phyloP scores from a whole-genome alignment of 345 rosid species.

The Bretschneidera sinensis region DNA sequence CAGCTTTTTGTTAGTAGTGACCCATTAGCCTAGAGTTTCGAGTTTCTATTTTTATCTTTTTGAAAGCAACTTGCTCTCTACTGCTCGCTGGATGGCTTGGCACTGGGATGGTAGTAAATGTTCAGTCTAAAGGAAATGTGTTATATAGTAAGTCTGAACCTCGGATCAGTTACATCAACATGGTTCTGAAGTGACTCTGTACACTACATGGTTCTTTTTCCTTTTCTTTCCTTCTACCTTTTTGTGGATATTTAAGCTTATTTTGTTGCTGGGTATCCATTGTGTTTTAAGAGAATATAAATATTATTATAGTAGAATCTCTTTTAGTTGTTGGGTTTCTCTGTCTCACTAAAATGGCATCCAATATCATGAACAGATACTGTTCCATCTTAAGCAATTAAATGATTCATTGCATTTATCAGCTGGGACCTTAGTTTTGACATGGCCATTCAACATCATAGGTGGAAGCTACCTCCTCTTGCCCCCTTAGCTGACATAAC shows the following conservation, averaged over 20 bases:
- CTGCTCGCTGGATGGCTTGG: neutral
- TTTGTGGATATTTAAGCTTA: no score
- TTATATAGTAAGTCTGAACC: neutral
- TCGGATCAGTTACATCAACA: neutral
- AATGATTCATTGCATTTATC: constrained; percentile 19
- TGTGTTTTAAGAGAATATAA: neutral
- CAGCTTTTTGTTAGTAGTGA: neutral
- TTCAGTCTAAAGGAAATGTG: neutral
- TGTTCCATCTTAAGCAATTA: neutral
- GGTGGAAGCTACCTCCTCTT: constrained; percentile 49
- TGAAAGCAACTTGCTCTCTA: neutral
- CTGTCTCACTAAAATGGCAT: neutral
- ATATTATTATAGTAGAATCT: neutral
- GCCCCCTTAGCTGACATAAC: constrained; percentile 23
- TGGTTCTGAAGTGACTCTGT: neutral
- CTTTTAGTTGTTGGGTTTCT: neutral
- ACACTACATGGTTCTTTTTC: neutral
- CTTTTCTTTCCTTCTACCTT: no score
- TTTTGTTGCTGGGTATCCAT: no score
- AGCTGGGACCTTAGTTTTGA: constrained; percentile 28
- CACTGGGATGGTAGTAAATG: neutral
- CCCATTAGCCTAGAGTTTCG: no score
- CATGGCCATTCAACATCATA: constrained; percentile 25
- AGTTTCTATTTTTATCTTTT: neutral
- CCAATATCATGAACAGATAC: neutral